Base-by-base conservation (phyloP, 2,329 filamentous ascomycete genomes). In the Epicoccum nigrum region DNA sequence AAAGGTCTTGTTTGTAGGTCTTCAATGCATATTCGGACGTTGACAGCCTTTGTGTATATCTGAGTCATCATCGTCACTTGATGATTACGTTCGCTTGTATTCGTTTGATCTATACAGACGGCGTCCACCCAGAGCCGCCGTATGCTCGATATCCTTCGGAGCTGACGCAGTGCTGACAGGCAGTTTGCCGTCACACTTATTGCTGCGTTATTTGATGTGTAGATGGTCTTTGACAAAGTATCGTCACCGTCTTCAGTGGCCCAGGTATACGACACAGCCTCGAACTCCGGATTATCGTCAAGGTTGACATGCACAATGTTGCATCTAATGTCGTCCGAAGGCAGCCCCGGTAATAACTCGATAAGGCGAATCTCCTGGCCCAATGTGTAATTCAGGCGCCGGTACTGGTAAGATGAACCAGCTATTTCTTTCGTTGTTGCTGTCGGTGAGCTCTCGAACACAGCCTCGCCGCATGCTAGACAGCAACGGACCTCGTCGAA, bases 31-130 rank as follows among this genome's bases (percentile, higher is more conserved):
- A 30, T 30, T 11, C 8, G 9, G 12, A 30, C 27, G 27, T 13
- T 7, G 4, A 4, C 12, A 11, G 48, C 40, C 13, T 20, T 11
- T 1, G 16, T 20, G 33, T 58, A 58, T 4, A 59, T 43, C 16
- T 51, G 15, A 2, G 42, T 46, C 59, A 62, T 60, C 17, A 55
- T 44, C 0, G 52, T 32, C 3, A 62, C 56, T 35, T 59, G 57
- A 20, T 58, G 40, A 2, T 39, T 41, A 23, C 59, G 40, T 35
- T 65, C 40, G 15, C 3, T 4, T 4, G 9, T 16, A 12, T 4
- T 16, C 2, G 3, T 11, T 17, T 33, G 40, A 9, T 43, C 30
- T 12, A 43, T 43, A 13, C 40, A 43, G 7, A 43, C 4, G 1
- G 40, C 40, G 19, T 43, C 30, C 7, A 43, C 15, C 30, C 30